Evolutionary conservation across 106 monocot genomes (phyloP), one percentile per base, ranked within the genome.

Genomic region (Acorus calamus): DNA sequence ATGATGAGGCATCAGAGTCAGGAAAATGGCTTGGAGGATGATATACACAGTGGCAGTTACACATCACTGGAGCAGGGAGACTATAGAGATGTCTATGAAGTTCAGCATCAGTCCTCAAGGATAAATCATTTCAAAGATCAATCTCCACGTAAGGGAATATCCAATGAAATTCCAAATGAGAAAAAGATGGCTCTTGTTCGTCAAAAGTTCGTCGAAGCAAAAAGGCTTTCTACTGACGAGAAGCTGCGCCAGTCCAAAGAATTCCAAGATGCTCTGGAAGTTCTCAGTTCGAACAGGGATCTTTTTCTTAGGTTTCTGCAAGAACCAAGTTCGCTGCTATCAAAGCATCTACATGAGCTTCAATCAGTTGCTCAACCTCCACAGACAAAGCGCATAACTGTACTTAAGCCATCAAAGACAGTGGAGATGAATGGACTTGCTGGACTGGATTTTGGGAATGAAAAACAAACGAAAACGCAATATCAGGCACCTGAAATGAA

Each of bases 251-350:
- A 92, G 7, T 92, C 88, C 4, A 88, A 88, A 68, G 88, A 92
- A 71, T 92, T 92, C 56, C 88, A 81, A 66, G 81, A 88, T 66
- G 83, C 92, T 12, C 78, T 99, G n/a, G 88, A 99, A 57, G 78
- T 88, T 74, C 71, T 99, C 53, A 99, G 87, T 71, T 99, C 88
- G n/a, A 99, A 92, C 73, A 81, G 72, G 76, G 98, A 99, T 71
- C 53, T 88, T 13, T 99, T 88, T 64, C 69, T 99, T 13, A 92
- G 86, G 63, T 86, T 85, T 57, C 83, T 99, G 6, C 92, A 92
- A 78, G 92, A 92, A 60, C 88, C 92, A 49, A 83, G 86, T 78
- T 88, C 81, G 0, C 53, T 92, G 13, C 81, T 92, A 48, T 78
- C 92, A 8, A 70, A 68, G 59, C 71, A 79, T 65, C 50, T 70